These are phyloP conservation scores for Amaranthus cruentus DNA, from an alignment of 148 eudicot genomes.

Conservation along the genomic window DNA sequence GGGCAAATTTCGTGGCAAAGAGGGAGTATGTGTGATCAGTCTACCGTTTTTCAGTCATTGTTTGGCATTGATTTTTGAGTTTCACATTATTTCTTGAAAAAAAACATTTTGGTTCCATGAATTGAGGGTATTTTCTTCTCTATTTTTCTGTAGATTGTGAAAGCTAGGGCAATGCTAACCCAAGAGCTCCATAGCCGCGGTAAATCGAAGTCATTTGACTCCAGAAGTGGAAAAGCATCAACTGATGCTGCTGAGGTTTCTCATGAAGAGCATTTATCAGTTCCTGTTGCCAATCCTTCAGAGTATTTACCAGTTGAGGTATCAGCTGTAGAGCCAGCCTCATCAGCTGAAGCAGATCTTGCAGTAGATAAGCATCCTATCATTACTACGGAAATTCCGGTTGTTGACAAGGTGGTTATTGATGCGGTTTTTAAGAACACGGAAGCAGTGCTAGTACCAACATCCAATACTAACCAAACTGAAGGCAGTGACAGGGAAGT, in stretches of 20 bases:
- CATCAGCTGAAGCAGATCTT: constrained; percentile 27
- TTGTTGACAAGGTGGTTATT: constrained; percentile 56
- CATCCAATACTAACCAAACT: constrained; percentile 29
- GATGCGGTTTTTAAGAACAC: constrained; percentile 36
- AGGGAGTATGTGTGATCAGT: no score
- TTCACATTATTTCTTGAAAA: no score
- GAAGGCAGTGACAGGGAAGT: constrained; percentile 49
- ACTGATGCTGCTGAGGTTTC: constrained; percentile 23
- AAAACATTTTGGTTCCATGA: neutral
- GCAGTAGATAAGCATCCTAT: constrained; percentile 56
- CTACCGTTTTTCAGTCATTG: no score
- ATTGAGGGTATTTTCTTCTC: neutral
- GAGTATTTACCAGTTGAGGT: constrained; percentile 40
- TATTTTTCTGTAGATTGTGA: constrained; percentile 50
- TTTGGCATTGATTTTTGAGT: no score
- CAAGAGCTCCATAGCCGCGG: constrained; percentile 45
- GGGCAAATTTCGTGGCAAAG: no score
- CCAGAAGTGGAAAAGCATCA: constrained; percentile 23
- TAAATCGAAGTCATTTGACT: constrained; percentile 32
- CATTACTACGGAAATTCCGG: constrained; percentile 38
- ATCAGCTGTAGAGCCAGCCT: constrained; percentile 25
- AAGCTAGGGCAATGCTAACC: constrained; percentile 67
- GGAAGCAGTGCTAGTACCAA: constrained; percentile 22
- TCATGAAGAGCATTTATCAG: constrained; percentile 38
- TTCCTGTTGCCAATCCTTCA: constrained; percentile 36